A percentile compares a stretch with the other conserved stretches of the same genome.
Evolutionary conservation across 140 eudicot genomes (phyloP).

Genomic region (Ambrosia hybrid): DNA sequence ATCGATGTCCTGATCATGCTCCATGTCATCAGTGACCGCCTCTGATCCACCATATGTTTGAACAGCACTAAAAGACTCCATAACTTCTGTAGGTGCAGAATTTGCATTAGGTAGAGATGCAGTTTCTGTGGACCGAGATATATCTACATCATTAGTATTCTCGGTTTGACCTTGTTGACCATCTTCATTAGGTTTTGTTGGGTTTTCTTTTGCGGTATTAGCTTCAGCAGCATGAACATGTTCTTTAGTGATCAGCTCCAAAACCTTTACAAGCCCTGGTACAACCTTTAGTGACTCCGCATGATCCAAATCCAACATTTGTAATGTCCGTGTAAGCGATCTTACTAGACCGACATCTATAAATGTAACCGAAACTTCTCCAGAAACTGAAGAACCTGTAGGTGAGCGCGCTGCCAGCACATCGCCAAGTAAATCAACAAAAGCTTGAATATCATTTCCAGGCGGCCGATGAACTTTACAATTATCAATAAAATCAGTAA

Average conservation of each 20-base stretch:
- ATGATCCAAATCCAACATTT: constrained; percentile 79
- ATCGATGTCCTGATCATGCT: constrained; percentile 90
- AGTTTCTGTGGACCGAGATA: constrained; percentile 50
- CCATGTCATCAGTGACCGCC: constrained; percentile 81
- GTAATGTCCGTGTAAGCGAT: constrained; percentile 65
- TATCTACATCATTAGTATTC: constrained; percentile 24
- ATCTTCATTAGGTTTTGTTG: constrained; percentile 40
- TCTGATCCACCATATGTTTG: too few species aligned
- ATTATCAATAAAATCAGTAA: constrained; percentile 66
- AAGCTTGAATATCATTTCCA: constrained; percentile 64
- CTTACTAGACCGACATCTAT: constrained; percentile 85
- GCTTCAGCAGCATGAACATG: constrained; percentile 79
- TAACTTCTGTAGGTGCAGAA: too few species aligned
- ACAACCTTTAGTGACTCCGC: constrained; percentile 74
- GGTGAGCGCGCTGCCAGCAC: constrained; percentile 86
- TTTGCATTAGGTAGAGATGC: too few species aligned
- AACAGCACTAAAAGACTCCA: too few species aligned
- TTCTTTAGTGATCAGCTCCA: constrained; percentile 88
- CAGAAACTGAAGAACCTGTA: constrained; percentile 72
- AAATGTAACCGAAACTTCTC: constrained; percentile 90
- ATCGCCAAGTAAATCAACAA: constrained; percentile 69
- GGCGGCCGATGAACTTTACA: constrained; percentile 61
- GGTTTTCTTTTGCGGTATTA: constrained; percentile 32
- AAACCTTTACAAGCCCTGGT: constrained; percentile 75
- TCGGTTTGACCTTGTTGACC: constrained; percentile 36